Evolutionary conservation across 345 rosid genomes (phyloP).

Genomic region (Orychophragmus violaceus): DNA sequence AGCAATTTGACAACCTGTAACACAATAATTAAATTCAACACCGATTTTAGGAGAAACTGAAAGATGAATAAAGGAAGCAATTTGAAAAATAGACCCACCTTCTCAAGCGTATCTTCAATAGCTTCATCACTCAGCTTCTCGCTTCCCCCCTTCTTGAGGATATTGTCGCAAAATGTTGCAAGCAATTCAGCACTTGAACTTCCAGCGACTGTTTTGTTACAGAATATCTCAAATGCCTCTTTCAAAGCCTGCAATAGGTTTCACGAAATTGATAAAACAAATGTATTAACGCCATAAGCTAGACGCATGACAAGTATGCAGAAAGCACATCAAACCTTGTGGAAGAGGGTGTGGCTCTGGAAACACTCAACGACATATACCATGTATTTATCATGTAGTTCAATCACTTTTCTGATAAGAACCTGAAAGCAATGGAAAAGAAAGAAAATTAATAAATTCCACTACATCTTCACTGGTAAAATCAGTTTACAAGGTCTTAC

Average conservation of each 20-base stretch:
- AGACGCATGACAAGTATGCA: neutral
- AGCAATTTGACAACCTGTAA: conserved; percentile 89
- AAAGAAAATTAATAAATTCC: neutral
- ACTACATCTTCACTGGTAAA: neutral
- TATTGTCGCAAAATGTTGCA: conserved; percentile 39
- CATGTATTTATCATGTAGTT: conserved; percentile 82
- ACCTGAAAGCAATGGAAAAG: conserved; percentile 44
- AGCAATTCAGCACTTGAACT: conserved; percentile 38
- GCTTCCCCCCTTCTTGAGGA: conserved; percentile 40
- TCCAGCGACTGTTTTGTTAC: conserved; percentile 40
- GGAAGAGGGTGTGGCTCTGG: conserved; percentile 74
- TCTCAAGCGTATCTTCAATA: conserved; percentile 39
- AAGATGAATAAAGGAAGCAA: neutral
- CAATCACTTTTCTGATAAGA: conserved; percentile 72
- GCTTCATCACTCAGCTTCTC: conserved; percentile 40
- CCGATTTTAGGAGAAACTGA: neutral
- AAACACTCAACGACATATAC: conserved; percentile 67
- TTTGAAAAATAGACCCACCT: conserved; percentile 11
- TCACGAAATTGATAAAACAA: neutral
- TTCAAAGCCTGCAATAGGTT: conserved; percentile 30
- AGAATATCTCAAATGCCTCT: conserved; percentile 41
- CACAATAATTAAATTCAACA: conserved; percentile 2
- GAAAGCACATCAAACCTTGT: conserved; percentile 39
- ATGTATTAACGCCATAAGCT: conserved; percentile 7
- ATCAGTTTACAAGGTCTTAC: conserved; percentile 29